Evolutionary conservation across 805 yeast species (phyloP), one percentile per base, ranked within the genome.

Genomic region (Candida ortonii): DNA sequence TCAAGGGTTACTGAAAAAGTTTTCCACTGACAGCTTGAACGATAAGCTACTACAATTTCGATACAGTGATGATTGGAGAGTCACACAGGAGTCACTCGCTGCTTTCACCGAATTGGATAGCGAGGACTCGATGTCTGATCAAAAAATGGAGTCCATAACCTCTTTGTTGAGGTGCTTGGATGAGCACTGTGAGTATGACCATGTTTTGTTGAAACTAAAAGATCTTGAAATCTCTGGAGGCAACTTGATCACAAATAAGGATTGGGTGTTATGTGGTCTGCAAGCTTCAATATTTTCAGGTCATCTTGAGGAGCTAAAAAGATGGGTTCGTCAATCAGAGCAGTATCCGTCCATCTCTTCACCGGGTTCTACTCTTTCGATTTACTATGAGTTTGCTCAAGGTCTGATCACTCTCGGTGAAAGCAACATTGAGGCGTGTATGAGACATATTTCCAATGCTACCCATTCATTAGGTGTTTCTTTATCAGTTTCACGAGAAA

Each of bases 11-110:
- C 62, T 89, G 37, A 78, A 84, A 39, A 71, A 71, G 40, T 81
- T 85, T 47, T 78, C 95, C 0, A 72, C 82, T 0, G 74, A 77
- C 25, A 76, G 78, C 44, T 61, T 87, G 27, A 72, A 76, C n/a
- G 89, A 88, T 41, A 84, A 86, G 52, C 71, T 89, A 16, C 67
- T 79, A 6, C 86, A 86, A 38, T 78, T 90, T 34, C 93, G 87
- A 47, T 88, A 84, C 46, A 80, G 85, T 30, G 87, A 84, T 25
- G 82, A 82, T 49, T 88, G 96, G 95, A 70, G 78, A 25, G 71
- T 86, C 49, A 95, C 96, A 0, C 84, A 86, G 43, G 88, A 85
- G 41, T 86, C 96, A 22, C 80, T 86, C 47, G 80, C 79, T 28
- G 84, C 81, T 0, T 59, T 83, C 28, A 76, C 84, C 3, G 67